Conservation (phyloP, 202 grass and related monocot genomes). For the Panicum virgatum region DNA sequence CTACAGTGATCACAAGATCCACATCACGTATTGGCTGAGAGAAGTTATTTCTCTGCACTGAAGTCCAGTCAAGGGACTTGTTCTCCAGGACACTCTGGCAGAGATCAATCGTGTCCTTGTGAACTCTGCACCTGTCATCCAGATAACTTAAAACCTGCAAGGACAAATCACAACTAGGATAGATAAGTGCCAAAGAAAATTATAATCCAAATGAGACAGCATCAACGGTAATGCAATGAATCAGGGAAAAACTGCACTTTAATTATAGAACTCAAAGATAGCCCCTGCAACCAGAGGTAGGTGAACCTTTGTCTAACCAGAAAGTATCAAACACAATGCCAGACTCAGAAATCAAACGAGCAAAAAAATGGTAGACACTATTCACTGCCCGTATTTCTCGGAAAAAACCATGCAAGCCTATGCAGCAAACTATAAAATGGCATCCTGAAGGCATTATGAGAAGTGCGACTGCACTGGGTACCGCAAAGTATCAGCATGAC, state of each 20-base stretch:
- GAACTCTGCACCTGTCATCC: constrained; percentile 78
- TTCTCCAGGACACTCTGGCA: constrained; percentile 56
- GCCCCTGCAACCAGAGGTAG: not conserved
- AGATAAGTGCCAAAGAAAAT: not conserved
- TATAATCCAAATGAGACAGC: not conserved
- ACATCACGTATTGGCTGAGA: constrained; percentile 58
- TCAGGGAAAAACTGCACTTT: not conserved
- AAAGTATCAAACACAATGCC: not conserved
- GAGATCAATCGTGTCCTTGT: constrained; percentile 75
- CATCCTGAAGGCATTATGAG: not conserved
- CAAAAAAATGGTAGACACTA: not conserved
- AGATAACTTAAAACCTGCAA: constrained; percentile 71
- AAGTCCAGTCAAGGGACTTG: constrained; percentile 57
- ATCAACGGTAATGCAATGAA: not conserved
- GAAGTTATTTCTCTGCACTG: constrained; percentile 65
- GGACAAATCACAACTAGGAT: not conserved
- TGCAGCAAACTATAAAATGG: not conserved
- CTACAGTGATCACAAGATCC: constrained; percentile 85
- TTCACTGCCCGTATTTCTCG: not conserved
- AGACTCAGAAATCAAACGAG: not conserved
- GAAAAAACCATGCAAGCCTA: not conserved
- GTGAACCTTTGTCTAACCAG: not conserved
- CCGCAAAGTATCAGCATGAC: not conserved
- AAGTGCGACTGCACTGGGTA: not conserved
- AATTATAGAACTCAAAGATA: not conserved